phyloP scores from a whole-genome alignment of 164 flowering plant species.

The Macadamia integrifolia region DNA sequence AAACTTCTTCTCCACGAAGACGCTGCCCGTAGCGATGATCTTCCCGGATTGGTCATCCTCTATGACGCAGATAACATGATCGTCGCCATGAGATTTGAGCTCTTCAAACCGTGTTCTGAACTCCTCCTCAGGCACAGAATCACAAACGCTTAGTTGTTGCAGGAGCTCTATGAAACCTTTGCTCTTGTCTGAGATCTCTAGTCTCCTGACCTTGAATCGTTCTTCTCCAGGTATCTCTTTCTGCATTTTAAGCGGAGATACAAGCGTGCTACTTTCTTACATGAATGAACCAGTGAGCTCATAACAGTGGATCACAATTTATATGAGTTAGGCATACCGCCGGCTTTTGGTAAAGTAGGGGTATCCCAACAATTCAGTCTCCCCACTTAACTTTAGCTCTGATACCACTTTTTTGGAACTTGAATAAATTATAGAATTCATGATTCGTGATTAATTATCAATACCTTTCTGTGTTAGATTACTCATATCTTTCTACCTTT shows the following conservation, averaged over 20 bases:
- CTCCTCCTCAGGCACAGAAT: slow-evolving; percentile 51
- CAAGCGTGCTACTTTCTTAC: no score
- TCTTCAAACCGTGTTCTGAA: slow-evolving; percentile 64
- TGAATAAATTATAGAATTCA: no score
- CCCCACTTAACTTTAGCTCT: no score
- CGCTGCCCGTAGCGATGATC: slow-evolving; percentile 74
- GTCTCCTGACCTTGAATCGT: slow-evolving; percentile 33
- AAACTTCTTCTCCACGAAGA: slow-evolving; percentile 79
- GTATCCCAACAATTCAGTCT: no score
- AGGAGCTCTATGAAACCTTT: slow-evolving; percentile 75
- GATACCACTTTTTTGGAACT: no score
- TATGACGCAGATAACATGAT: slow-evolving; percentile 72
- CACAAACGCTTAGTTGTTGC: slow-evolving; percentile 59
- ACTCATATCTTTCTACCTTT: no score
- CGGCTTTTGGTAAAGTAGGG: no score
- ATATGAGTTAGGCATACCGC: no score
- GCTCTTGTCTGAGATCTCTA: slow-evolving; percentile 56
- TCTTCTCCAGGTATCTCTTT: neutral
- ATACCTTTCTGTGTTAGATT: no score
- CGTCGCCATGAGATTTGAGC: slow-evolving; percentile 44
- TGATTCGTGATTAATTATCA: no score
- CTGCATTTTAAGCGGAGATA: neutral
- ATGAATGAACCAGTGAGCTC: no score
- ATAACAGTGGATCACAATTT: no score
- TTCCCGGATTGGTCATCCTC: slow-evolving; percentile 48